phyloP scores from a whole-genome alignment of 768 basidiomycete genomes.

The Cystoderma amianthinum region DNA sequence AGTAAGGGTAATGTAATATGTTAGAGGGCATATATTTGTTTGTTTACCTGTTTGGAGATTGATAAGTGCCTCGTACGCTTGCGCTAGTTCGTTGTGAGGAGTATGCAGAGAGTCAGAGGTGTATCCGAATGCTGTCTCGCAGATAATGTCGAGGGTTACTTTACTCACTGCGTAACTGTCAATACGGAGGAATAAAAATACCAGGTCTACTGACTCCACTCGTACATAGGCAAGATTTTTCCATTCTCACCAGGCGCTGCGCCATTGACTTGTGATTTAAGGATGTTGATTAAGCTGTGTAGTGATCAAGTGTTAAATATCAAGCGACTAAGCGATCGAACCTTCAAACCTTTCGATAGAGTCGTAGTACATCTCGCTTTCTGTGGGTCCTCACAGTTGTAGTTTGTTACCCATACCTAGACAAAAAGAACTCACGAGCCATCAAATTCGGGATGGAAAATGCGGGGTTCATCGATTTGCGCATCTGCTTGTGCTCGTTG shows the following conservation, averaged over 20 bases:
- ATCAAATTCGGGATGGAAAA: slow-evolving; percentile 38
- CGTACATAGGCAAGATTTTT: slow-evolving; percentile 23
- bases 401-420: no score
- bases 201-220: slow-evolving; percentile 22
- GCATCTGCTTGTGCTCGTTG: slow-evolving; percentile 41
- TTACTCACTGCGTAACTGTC: slow-evolving; percentile 24
- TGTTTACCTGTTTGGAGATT: slow-evolving; percentile 21
- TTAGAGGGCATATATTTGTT: no score
- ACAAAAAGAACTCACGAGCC: slow-evolving; percentile 28
- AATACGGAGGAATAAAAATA: not conserved
- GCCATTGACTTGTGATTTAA: slow-evolving; percentile 18
- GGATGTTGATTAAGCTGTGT: slow-evolving; percentile 24
- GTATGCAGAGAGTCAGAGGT: slow-evolving; percentile 25
- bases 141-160: slow-evolving; percentile 35
- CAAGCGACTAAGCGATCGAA: no score
- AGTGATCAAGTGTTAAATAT: no score
- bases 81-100: slow-evolving; percentile 28
- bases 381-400: no score
- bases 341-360: slow-evolving; percentile 26
- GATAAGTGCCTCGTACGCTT: slow-evolving; percentile 26
- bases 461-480: slow-evolving; percentile 44
- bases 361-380: slow-evolving; percentile 24
- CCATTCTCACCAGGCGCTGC: slow-evolving; percentile 15
- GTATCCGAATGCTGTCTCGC: slow-evolving; percentile 32
- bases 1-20: no score